phyloP scores from a whole-genome alignment of 202 grass and related monocot genomes.

The Eragrostis tef region DNA sequence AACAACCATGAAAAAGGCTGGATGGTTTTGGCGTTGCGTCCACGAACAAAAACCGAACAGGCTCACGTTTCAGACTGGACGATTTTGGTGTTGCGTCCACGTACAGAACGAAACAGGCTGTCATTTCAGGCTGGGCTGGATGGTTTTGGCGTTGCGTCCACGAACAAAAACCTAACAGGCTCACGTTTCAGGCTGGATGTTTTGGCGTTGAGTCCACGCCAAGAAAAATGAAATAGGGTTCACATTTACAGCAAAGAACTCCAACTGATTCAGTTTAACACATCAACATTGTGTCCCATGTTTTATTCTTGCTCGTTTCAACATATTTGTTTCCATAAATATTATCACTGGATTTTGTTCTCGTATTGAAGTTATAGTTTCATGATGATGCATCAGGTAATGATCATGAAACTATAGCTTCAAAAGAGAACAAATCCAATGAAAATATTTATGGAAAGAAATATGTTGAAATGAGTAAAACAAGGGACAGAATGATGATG shows the following conservation, averaged over 20 bases:
- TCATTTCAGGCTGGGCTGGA: too few relatives aligned
- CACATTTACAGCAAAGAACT: not conserved
- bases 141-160: not conserved
- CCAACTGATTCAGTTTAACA: not conserved
- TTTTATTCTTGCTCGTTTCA: not conserved
- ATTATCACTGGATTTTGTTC: not conserved
- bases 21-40: not conserved
- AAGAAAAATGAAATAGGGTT: not conserved
- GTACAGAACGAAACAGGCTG: not conserved
- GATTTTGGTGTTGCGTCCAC: not conserved
- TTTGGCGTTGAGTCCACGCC: not conserved
- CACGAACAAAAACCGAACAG: not conserved
- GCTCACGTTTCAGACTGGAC: too few relatives aligned
- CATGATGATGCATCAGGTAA: not conserved
- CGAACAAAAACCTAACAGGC: not conserved
- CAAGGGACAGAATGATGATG: not conserved
- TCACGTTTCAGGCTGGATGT: not conserved
- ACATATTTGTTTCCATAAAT: conserved; percentile 10
- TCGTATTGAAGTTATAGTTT: not conserved
- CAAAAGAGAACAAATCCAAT: not conserved
- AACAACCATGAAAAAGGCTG: conserved; percentile 44
- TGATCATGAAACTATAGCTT: not conserved
- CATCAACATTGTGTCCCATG: not conserved
- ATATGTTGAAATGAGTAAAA: conserved; percentile 9
- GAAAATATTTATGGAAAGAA: not conserved